Base-by-base conservation (phyloP, 2,329 filamentous ascomycete genomes). In the Helotiales sp. region DNA sequence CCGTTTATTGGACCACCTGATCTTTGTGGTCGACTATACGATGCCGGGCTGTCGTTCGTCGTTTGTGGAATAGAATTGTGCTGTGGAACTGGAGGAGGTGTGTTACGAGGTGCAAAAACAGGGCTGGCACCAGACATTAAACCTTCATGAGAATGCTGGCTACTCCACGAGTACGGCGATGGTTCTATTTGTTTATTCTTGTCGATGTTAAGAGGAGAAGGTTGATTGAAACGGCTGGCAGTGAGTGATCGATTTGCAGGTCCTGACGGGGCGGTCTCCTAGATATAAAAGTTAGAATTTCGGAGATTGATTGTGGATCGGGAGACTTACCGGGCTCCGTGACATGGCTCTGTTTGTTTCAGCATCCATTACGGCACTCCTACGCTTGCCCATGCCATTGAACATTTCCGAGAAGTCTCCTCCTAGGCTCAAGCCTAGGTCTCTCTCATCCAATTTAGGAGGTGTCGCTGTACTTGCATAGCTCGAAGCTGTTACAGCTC, bases 331-430 rank as follows among this genome's bases (percentile, higher is more conserved):
- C 37, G 75, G 73, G 64, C 72, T 76, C 40, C 70, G 68, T 11
- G 75, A 70, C 54, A 68, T 68, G 11, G 69, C 69, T 57, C 73
- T 74, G 43, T 57, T 67, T 6, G 64, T 63, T 54, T 74, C 72
- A 8, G 68, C 66, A 54, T 77, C 74, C 61, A 75, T 43, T 10
- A 74, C 63, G 8, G 65, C 63, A 63, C 74, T 77, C 61, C 73
- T 74, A 7, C 74, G 70, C 50, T 77, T 76, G 52, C 65, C 74
- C 68, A 76, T 74, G 2, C 70, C 72, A 17, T 71, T 64, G 67
- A 78, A 78, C 76, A 78, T 78, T 7, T 77, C 75, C 20, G 72
- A 73, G 66, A 78, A 78, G 58, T 77, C 76, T 24, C 77, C 77
- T 59, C 76, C 77, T 17, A 78, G 50, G 60, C 73, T 77, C 43